Evolutionary conservation across 2,329 filamentous ascomycete species (phyloP).

Genomic region (Xylariaceae sp.): DNA sequence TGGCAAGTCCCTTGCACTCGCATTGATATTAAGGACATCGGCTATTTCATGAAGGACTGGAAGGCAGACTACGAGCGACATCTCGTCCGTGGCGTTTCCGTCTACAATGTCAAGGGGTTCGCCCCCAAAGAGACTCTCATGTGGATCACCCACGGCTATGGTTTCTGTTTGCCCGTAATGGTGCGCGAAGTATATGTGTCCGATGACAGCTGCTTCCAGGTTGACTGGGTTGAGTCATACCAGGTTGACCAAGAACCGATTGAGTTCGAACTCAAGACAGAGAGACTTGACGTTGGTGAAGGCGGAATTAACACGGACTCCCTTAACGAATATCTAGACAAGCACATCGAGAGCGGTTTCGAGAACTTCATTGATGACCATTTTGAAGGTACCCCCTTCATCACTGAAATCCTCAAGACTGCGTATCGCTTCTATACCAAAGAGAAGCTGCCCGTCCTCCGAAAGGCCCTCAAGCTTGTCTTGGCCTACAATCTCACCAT

Average conservation of each 20-base stretch:
- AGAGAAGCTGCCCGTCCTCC: slow-evolving; percentile 82
- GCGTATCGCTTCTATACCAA: slow-evolving; percentile 90
- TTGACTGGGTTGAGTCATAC: slow-evolving; percentile 88
- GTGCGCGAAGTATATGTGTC: slow-evolving; percentile 90
- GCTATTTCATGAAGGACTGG: slow-evolving; percentile 99
- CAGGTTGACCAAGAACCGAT: slow-evolving; percentile 65
- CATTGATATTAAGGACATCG: slow-evolving; percentile 98
- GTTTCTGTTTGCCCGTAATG: slow-evolving; percentile 86
- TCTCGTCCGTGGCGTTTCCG: slow-evolving; percentile 78
- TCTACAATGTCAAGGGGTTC: slow-evolving; percentile 91
- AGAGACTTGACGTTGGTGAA: slow-evolving; percentile 82
- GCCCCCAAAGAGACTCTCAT: slow-evolving; percentile 64
- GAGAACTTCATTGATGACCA: slow-evolving; percentile 94
- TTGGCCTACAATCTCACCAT: slow-evolving; percentile 93
- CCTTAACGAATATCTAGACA: slow-evolving; percentile 88
- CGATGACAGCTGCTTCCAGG: slow-evolving; percentile 86
- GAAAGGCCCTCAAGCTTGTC: slow-evolving; percentile 91
- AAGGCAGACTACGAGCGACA: slow-evolving; percentile 95
- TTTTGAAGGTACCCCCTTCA: slow-evolving; percentile 91
- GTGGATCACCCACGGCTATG: slow-evolving; percentile 96
- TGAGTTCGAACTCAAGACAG: slow-evolving; percentile 81
- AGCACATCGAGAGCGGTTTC: slow-evolving; percentile 87
- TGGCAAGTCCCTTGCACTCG: slow-evolving; percentile 98
- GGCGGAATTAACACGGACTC: slow-evolving; percentile 79
- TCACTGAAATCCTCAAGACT: slow-evolving; percentile 94